These are phyloP conservation scores for Bisporella sp. DNA, from an alignment of 2,329 filamentous ascomycete genomes.

Conservation along the genomic window DNA sequence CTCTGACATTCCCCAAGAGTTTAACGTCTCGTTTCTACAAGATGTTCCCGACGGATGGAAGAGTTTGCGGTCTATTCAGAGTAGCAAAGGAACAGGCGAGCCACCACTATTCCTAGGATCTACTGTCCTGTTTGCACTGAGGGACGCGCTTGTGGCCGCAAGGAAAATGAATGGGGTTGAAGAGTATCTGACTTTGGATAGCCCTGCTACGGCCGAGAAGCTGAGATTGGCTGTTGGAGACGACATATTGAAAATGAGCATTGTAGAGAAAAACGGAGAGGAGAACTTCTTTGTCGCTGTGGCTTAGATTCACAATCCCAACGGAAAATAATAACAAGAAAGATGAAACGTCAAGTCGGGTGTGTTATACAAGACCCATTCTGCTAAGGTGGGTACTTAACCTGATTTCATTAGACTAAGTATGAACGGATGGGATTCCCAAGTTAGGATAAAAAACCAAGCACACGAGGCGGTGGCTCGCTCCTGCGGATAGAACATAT, in stretches of 20 bases:
- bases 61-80: slow-evolving; percentile 44
- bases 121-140: slow-evolving; percentile 45
- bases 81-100: slow-evolving; percentile 50
- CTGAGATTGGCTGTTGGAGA: slow-evolving; percentile 20
- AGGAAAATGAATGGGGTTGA: slow-evolving; percentile 38
- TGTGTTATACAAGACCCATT: too few relatives aligned
- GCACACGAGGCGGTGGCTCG: too few relatives aligned
- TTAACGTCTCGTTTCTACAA: slow-evolving; percentile 22
- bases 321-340: too few relatives aligned
- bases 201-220: slow-evolving; percentile 41
- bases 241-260: slow-evolving; percentile 24
- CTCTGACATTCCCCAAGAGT: slow-evolving; percentile 76
- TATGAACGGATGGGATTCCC: too few relatives aligned
- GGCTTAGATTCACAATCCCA: not conserved
- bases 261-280: slow-evolving; percentile 22
- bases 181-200: slow-evolving; percentile 36
- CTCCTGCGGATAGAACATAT: too few relatives aligned
- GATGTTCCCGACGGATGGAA: slow-evolving; percentile 38
- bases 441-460: too few relatives aligned
- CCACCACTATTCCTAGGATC: slow-evolving; percentile 53
- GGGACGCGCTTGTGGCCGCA: slow-evolving; percentile 44
- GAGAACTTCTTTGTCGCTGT: slow-evolving; percentile 24
- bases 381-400: too few relatives aligned
- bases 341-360: too few relatives aligned
- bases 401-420: too few relatives aligned